Evolutionary conservation across 768 basidiomycete genomes (phyloP), one percentile per base, ranked within the genome.

Genomic region (Guyanaporus albipodus): DNA sequence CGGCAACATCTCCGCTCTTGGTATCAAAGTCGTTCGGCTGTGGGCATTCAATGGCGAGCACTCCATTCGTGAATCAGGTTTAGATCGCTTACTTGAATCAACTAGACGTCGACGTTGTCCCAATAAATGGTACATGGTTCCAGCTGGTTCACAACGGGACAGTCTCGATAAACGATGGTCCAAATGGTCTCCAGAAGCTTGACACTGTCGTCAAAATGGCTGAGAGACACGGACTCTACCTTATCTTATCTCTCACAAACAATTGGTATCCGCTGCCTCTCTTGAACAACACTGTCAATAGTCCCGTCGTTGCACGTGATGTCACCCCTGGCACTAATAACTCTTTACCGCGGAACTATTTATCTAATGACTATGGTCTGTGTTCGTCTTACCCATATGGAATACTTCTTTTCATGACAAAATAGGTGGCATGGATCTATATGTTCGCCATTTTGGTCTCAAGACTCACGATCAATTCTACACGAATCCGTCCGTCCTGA

Each of bases 11-110:
- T 74, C 77, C 11, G 70, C 73, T 3, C 61, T 69, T 11, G 80
- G 79, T 8, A 72, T 82, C 53, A 78, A 68, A 31, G 82, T 82
- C 18, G 76, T 86, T 23, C 73, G 84, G 33, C 70, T 78, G 4
- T 87, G 85, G 85, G 85, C 75, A 15, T 87, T 86, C 63, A 85
- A 86, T 64, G 85, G 83, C 76, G 29, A 46, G 42, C 14, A 37
- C 24, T 26, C 29, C 40, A 22, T 36, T 26, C 21, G 22, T 46
- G 44, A 14, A 31, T 44, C 26, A 10, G 12, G 8, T 6, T 22
- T 11, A n/a, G 23, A 41, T 41, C 19, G 7, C 48, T 58, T n/a
- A 65, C 31, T 18, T 22, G 33, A 9, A n/a, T 38, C 14, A 15
- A 38, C 43, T 17, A 79, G 79, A 81, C 52, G 80, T 83, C 33